These are phyloP conservation scores for Camptophora hylomeconis DNA, from an alignment of 2,329 filamentous ascomycete species.

Conservation along the genomic window DNA sequence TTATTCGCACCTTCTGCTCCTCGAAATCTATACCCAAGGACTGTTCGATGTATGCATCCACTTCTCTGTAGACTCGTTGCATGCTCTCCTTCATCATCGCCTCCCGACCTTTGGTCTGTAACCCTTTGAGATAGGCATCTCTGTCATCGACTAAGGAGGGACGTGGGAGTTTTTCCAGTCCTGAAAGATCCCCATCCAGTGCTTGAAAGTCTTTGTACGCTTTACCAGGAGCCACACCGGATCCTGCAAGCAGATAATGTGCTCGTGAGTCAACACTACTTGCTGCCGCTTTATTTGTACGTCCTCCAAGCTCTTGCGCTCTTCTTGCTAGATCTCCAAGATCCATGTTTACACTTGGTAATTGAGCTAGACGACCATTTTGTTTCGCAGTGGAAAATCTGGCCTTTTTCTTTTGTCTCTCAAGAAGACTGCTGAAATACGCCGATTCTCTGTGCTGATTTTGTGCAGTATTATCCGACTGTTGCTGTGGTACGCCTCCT, in stretches of 20 bases:
- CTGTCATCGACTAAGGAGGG: slow-evolving; percentile 13
- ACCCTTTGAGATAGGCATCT: slow-evolving; percentile 56
- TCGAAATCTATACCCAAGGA: slow-evolving; percentile 96
- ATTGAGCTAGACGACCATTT: slow-evolving; percentile 50
- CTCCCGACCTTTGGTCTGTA: slow-evolving; percentile 81
- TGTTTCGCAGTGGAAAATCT: slow-evolving; percentile 38
- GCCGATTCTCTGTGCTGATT: slow-evolving; percentile 29
- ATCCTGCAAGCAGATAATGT: slow-evolving; percentile 86
- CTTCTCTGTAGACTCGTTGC: slow-evolving; percentile 76
- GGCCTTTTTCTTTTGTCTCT: slow-evolving; percentile 54
- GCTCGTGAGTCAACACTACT: slow-evolving; percentile 37
- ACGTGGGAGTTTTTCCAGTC: neutral
- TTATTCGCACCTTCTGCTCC: slow-evolving; percentile 80
- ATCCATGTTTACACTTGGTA: slow-evolving; percentile 82
- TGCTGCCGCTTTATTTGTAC: slow-evolving; percentile 35
- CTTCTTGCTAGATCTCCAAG: slow-evolving; percentile 70
- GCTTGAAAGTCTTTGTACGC: slow-evolving; percentile 77
- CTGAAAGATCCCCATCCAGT: slow-evolving; percentile 45
- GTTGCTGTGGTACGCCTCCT: no score
- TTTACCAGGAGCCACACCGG: slow-evolving; percentile 76
- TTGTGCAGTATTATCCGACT: no score
- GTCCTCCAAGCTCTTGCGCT: slow-evolving; percentile 65
- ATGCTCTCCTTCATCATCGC: slow-evolving; percentile 88
- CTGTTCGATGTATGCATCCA: slow-evolving; percentile 86
- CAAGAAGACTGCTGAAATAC: slow-evolving; percentile 52